Evolutionary conservation across 495 filamentous ascomycete species (phyloP).

Genomic region (Aspergillus cavernicola): DNA sequence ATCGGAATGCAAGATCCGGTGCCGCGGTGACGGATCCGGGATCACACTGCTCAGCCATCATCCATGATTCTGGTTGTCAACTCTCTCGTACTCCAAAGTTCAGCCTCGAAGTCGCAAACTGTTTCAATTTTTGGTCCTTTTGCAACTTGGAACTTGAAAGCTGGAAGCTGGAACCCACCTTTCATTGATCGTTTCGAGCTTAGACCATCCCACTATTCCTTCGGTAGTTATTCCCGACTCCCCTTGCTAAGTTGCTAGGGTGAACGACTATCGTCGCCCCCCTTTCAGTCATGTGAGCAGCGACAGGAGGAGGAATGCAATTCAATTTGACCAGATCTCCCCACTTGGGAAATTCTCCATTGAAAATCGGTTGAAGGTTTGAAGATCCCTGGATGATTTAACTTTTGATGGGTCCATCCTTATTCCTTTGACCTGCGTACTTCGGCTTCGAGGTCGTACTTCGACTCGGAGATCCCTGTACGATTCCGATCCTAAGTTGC

Average conservation of each 20-base stretch:
- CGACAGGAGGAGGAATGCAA: conserved; percentile 4
- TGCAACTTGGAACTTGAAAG: too few species aligned
- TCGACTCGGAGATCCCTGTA: not conserved
- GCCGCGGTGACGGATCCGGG: conserved; percentile 39
- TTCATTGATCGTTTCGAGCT: conserved; percentile 1
- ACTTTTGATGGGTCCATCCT: not conserved
- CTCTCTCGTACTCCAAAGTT: too few species aligned
- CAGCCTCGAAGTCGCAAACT: too few species aligned
- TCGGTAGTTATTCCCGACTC: not conserved
- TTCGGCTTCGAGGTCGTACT: not conserved
- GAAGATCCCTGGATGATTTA: not conserved
- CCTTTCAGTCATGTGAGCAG: conserved; percentile 34
- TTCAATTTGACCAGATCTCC: conserved; percentile 13
- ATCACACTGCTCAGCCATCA: too few species aligned
- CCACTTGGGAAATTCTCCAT: not conserved
- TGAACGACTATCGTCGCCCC: conserved; percentile 5
- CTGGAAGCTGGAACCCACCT: not conserved
- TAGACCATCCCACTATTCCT: not conserved
- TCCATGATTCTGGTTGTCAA: too few species aligned
- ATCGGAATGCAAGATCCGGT: conserved; percentile 38
- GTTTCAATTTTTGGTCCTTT: too few species aligned
- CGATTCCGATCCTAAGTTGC: not conserved
- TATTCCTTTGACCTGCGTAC: not conserved
- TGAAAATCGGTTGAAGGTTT: not conserved
- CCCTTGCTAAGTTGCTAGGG: not conserved